Base-by-base conservation (phyloP, 192 early-diverging fungal genomes). In the Coemansia furcata region DNA sequence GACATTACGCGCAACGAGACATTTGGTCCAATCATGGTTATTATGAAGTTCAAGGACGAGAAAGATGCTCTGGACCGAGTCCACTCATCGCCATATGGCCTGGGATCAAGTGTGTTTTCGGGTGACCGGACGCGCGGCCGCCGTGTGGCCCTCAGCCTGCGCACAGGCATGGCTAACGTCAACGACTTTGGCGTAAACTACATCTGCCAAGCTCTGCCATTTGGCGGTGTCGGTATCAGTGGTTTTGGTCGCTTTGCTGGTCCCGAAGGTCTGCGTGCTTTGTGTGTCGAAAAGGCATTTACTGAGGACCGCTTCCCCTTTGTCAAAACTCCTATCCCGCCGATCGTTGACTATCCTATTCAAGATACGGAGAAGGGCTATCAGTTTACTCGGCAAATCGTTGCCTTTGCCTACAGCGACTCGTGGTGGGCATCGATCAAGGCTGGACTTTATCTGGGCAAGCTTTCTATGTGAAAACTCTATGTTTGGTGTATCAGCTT, bases 111-210 rank as follows among this genome's bases (percentile, higher is more conserved):
- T 62, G 89, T 95, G 14, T 95, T 94, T 73, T 90, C 90, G 3
- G 81, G 81, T 23, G 87, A 94, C 66, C 84, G 87, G 29, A 67
- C 61, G 9, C 78, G 85, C 43, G 93, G 85, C 9, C 74, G 85
- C 32, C 72, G 83, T 10, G 84, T 94, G 26, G 86, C 87, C n/a
- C 72, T 84, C 23, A 73, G 69, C 15, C 72, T 94, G 49, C 87
- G 86, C 64, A 84, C 85, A 0, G 94, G 94, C 15, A 92, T 93
- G 91, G 74, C 86, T 54, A 95, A 95, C 52, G 78, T 94, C 64
- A 95, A 95, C 72, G 94, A 94, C 69, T 95, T 93, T 68, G 94
- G 85, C 17, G 88, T 90, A 65, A 92, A 89, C 59, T 95, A 94
- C 62, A 83, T 95, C 5, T 92, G 91, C 75, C 91, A 94, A 69